Percentiles rank a stretch among this genome's conserved stretches.
These are phyloP conservation scores for Artemisia tridentata DNA, from an alignment of 129 eudicot species.

Conservation along the genomic window DNA sequence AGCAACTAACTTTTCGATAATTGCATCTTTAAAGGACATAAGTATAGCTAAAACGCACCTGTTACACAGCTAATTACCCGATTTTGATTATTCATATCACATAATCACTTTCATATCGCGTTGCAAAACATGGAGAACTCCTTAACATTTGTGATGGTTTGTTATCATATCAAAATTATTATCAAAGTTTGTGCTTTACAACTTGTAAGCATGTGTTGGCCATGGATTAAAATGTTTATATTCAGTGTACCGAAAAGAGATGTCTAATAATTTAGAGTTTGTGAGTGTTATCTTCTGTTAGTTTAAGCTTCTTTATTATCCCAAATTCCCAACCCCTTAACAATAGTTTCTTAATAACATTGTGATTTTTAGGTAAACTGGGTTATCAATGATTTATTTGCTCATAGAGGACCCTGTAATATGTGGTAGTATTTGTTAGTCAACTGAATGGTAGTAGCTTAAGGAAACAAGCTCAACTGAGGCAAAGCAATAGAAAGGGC, in stretches of 20 bases:
- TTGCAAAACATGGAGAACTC: too few species aligned
- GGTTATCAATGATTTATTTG: background rate
- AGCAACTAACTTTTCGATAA: too few species aligned
- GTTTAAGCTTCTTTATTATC: background rate
- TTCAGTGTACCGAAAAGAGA: background rate
- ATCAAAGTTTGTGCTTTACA: conserved; percentile 1
- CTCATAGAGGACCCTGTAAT: background rate
- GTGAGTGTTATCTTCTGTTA: background rate
- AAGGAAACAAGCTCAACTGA: background rate
- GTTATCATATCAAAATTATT: background rate
- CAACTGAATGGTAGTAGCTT: background rate
- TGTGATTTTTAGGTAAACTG: background rate
- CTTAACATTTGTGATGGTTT: too few species aligned
- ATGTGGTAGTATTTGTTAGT: background rate
- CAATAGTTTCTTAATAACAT: background rate
- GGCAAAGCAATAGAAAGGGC: too few species aligned
- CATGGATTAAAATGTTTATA: background rate
- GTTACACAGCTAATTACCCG: too few species aligned
- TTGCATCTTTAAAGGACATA: too few species aligned
- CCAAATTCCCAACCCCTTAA: background rate
- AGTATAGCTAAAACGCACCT: too few species aligned
- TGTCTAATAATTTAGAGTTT: background rate
- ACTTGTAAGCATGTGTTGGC: background rate
- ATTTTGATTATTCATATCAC: too few species aligned
- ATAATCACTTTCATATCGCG: too few species aligned